Evolutionary conservation across 306 rosid genomes (phyloP).

Genomic region (Myrica gale): DNA sequence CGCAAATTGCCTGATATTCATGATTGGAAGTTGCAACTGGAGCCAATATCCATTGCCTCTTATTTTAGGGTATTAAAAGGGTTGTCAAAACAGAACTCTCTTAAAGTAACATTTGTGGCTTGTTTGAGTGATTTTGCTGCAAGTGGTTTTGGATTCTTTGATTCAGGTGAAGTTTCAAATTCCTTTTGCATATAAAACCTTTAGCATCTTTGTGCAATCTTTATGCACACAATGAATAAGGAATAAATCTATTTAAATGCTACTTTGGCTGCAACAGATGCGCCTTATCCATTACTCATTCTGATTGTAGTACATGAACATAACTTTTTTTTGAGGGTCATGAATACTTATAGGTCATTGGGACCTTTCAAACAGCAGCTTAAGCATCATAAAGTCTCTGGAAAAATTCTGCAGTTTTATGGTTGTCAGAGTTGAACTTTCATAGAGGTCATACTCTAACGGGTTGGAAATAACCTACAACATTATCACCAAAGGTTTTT

Average conservation of each 20-base stretch:
- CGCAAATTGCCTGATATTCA: constrained; percentile 1
- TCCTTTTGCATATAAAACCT: background rate
- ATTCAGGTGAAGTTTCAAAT: background rate
- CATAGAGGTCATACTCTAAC: too few relatives aligned
- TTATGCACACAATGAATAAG: background rate
- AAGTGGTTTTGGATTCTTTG: background rate
- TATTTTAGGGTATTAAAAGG: background rate
- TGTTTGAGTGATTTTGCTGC: background rate
- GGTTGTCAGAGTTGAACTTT: background rate
- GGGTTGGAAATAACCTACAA: background rate
- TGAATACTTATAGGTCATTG: background rate
- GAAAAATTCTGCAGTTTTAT: background rate
- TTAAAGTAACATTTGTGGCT: too few relatives aligned
- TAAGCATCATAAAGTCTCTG: background rate
- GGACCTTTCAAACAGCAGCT: background rate
- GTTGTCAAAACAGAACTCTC: background rate
- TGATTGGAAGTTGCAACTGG: constrained; percentile 3
- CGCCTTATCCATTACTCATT: background rate
- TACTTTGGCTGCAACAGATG: background rate
- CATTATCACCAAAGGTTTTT: too few relatives aligned
- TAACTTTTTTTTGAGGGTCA: background rate
- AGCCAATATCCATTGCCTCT: background rate
- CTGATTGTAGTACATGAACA: background rate
- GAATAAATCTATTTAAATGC: background rate
- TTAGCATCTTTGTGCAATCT: background rate